Evolutionary conservation across 352 stramenopile species (phyloP), one percentile per base, ranked within the genome.

Genomic region (Pythium inflatum): DNA sequence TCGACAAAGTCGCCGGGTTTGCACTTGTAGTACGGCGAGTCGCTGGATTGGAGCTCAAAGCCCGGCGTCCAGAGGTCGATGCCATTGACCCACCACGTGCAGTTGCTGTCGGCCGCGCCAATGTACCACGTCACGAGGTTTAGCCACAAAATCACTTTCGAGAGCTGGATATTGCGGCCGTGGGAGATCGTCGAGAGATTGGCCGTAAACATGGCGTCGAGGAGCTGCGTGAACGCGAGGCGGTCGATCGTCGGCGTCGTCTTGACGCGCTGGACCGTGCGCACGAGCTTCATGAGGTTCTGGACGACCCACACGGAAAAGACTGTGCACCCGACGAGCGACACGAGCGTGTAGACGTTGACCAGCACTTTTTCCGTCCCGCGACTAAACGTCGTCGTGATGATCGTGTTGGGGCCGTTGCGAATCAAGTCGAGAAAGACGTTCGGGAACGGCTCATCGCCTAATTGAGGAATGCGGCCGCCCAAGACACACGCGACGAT

Each of bases 91-190:
- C 48, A 74, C 67, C 67, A 74, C 54, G 60, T 64, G 38, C 67
- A 74, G 53, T 62, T 63, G 46, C 45, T 70, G 14, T 74, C 61
- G 2, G 62, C 45, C 1, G 68, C 68, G 27, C 68, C 68, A 16
- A 74, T 68, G 60, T 69, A 74, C 67, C 59, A 74, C 18, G 60
- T 60, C 5, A 70, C 48, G 4, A 74, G 16, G 38, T 66, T 70
- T 2, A 70, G 27, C 53, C 54, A 66, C 12, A 74, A 46, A 8
- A 68, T 62, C 9, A 56, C 55, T n/a, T 74, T 54, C 24, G 55
- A 66, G 11, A 71, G 55, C 48, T 71, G 64, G 36, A 71, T 71
- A 28, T 71, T 60, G 13, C 64, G 64, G 2, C 64, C 64, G 24
- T 71, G 64, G 8, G 56, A 16, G 0, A 71, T 55, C 1, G 64